Percentiles rank a stretch among this genome's conserved stretches.
Evolutionary conservation across 2,329 filamentous ascomycete genomes (phyloP).

Genomic region (Aureobasidium uvarum): DNA sequence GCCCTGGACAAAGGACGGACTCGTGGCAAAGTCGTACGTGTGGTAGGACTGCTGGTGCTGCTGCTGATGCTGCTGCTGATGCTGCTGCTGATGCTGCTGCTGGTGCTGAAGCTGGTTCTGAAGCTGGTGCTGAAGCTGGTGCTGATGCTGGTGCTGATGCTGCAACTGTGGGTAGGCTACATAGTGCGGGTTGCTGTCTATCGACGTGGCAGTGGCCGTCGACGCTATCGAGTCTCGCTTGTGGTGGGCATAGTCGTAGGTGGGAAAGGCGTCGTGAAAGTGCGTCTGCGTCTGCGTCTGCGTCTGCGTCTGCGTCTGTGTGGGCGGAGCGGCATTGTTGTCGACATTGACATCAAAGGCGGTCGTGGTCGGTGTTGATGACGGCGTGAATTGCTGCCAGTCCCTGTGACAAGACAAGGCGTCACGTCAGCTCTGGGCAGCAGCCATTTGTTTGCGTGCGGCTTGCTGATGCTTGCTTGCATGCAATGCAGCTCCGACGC

Average conservation of each 20-base stretch:
- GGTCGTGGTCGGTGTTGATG: constrained; percentile 48
- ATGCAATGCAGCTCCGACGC: not conserved
- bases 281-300: constrained; percentile 34
- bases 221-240: constrained; percentile 17
- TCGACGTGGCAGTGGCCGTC: constrained; percentile 4
- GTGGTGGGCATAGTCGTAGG: constrained; percentile 33
- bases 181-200: constrained; percentile 25
- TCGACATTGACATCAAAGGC: constrained; percentile 36
- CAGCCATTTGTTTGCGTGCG: not conserved
- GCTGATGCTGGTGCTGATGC: not conserved
- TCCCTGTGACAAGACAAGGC: constrained; percentile 19
- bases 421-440: constrained; percentile 15
- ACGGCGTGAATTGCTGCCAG: constrained; percentile 47
- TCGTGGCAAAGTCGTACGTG: constrained; percentile 13
- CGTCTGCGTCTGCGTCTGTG: constrained; percentile 38
- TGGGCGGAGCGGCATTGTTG: constrained; percentile 6
- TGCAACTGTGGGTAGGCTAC: constrained; percentile 12
- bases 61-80: not conserved
- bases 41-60: not conserved
- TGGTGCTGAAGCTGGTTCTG: too few species aligned
- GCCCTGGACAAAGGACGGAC: constrained; percentile 8
- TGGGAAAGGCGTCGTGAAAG: constrained; percentile 52
- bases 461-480: constrained; percentile 14
- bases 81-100: not conserved
- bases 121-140: not conserved